Percentiles rank a stretch among this genome's conserved stretches.
Evolutionary conservation across 345 rosid species (phyloP).

Genomic region (Ceriops decandra): DNA sequence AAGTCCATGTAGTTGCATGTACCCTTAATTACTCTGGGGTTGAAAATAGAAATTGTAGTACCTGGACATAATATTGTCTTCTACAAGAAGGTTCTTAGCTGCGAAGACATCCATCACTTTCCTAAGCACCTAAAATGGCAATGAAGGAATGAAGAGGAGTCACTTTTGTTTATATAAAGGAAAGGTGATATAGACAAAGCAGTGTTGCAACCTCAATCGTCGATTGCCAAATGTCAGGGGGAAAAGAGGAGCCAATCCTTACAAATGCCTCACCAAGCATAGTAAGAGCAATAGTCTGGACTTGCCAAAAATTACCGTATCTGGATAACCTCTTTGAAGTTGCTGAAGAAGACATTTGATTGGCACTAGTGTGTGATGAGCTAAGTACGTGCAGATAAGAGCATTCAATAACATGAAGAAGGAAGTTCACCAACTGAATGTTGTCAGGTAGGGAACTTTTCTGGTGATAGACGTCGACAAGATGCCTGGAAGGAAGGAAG

Average conservation of each 20-base stretch:
- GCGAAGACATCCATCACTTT: conserved; percentile 77
- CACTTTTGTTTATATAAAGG: neutral
- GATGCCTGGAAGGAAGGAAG: conserved; percentile 36
- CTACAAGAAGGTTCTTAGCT: conserved; percentile 50
- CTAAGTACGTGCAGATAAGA: conserved; percentile 38
- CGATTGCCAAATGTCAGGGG: conserved; percentile 55
- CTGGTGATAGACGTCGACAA: conserved; percentile 36
- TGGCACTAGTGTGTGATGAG: conserved; percentile 32
- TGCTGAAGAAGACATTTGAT: conserved; percentile 32
- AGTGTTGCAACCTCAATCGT: conserved; percentile 49
- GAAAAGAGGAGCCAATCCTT: conserved; percentile 51
- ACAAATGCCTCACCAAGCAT: conserved; percentile 67
- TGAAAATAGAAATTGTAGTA: conserved; percentile 13
- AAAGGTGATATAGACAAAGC: neutral
- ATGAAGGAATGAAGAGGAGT: conserved; percentile 2
- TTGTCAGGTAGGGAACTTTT: conserved; percentile 44
- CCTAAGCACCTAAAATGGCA: conserved; percentile 54
- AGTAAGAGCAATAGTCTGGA: conserved; percentile 47
- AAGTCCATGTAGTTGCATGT: neutral
- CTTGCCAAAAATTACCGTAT: conserved; percentile 55
- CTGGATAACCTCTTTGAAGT: conserved; percentile 38
- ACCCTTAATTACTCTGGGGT: neutral
- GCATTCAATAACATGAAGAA: conserved; percentile 43
- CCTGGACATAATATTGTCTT: conserved; percentile 69
- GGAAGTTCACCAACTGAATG: conserved; percentile 57